A percentile compares a stretch with the other conserved stretches of the same genome.
Conservation (phyloP, 352 stramenopile species). For the Plasmopara viticola region DNA sequence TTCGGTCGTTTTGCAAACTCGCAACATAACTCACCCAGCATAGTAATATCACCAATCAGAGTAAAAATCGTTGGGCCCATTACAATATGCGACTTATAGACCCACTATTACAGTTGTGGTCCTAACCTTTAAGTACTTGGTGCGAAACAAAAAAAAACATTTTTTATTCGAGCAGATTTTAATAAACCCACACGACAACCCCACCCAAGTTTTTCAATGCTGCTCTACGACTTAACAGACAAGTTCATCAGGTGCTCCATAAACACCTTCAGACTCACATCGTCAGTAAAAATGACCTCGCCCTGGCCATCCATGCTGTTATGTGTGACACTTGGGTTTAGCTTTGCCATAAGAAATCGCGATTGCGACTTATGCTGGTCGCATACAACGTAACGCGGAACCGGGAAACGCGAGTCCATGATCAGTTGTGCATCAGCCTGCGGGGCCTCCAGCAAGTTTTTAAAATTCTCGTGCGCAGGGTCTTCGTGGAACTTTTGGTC, state of each 20-base stretch:
- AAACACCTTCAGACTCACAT: conserved; percentile 99
- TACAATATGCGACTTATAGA: too few species aligned
- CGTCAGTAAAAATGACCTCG: conserved; percentile 98
- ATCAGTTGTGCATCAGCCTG: conserved; percentile 97
- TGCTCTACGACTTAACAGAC: conserved; percentile 72
- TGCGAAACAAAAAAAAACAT: too few species aligned
- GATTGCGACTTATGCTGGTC: conserved; percentile 99
- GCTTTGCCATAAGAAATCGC: conserved; percentile 99
- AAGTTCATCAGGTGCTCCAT: conserved; percentile 98
- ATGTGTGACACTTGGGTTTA: conserved; percentile 97
- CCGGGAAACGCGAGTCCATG: conserved; percentile 98
- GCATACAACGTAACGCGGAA: conserved; percentile 98
- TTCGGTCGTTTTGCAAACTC: too few species aligned
- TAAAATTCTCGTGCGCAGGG: conserved; percentile 96
- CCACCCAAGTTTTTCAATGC: not conserved
- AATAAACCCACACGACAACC: too few species aligned
- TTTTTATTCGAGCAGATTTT: too few species aligned
- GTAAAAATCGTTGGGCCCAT: too few species aligned
- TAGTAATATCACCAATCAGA: too few species aligned
- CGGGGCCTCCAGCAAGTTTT: conserved; percentile 95
- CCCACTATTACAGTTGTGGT: too few species aligned
- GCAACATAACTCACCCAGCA: too few species aligned
- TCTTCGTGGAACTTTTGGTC: conserved; percentile 95
- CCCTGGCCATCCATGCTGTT: conserved; percentile 92
- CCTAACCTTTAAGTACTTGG: too few species aligned